Evolutionary conservation across 2,329 filamentous ascomycete genomes (phyloP).

Genomic region (Cadophora luteo-olivacea): DNA sequence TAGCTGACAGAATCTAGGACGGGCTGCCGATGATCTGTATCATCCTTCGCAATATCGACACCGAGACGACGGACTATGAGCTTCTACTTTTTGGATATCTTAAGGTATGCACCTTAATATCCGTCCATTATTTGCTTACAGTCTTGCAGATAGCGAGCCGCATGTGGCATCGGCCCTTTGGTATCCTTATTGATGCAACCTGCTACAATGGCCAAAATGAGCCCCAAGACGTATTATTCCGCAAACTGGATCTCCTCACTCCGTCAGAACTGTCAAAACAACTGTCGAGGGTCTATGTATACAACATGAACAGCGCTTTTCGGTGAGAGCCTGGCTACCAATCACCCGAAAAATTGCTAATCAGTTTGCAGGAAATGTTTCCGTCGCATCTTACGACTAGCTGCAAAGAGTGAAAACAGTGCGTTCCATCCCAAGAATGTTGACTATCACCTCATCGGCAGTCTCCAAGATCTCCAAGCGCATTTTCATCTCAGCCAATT

Average conservation of each 20-base stretch:
- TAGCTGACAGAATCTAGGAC: conserved; percentile 52
- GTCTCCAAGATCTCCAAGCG: conserved; percentile 66
- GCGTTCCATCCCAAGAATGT: conserved; percentile 70
- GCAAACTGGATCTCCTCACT: conserved; percentile 66
- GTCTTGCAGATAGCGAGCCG: conserved; percentile 66
- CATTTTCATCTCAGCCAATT: conserved; percentile 72
- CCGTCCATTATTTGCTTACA: not conserved
- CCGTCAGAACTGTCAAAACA: conserved; percentile 66
- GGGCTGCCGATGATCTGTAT: conserved; percentile 73
- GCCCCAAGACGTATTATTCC: conserved; percentile 69
- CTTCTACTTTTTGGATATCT: conserved; percentile 71
- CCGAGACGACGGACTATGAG: conserved; percentile 69
- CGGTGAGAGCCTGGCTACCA: conserved; percentile 61
- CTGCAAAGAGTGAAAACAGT: conserved; percentile 64
- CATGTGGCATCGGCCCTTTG: conserved; percentile 73
- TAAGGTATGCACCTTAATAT: conserved; percentile 55
- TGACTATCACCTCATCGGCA: conserved; percentile 70
- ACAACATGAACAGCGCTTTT: conserved; percentile 77
- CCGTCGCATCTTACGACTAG: conserved; percentile 65
- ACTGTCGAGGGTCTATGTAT: conserved; percentile 68
- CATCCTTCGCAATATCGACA: conserved; percentile 71
- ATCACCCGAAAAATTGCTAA: not conserved
- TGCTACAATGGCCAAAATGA: conserved; percentile 74
- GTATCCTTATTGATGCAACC: conserved; percentile 71
- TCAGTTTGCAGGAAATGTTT: conserved; percentile 61